A percentile compares a stretch with the other conserved stretches of the same genome.
Evolutionary conservation across 257 asterid genomes (phyloP).

Genomic region (Gentiana straminea): DNA sequence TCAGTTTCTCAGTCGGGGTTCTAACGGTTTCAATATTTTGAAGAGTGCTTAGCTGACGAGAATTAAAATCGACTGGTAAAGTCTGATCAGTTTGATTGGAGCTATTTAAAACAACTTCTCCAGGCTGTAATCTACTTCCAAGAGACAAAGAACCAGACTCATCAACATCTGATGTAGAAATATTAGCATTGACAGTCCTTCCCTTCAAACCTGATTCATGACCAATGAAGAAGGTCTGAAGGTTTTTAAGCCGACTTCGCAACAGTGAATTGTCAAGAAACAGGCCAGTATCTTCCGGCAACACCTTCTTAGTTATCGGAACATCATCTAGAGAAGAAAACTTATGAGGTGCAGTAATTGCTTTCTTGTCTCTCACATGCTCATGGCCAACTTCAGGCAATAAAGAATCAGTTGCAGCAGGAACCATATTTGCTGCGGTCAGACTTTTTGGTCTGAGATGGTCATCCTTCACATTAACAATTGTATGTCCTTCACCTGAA

Average conservation of each 20-base stretch:
- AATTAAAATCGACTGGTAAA: constrained; percentile 14
- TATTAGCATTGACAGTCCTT: constrained; percentile 18
- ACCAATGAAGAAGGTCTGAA: constrained; percentile 16
- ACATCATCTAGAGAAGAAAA: constrained; percentile 30
- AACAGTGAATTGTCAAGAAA: constrained; percentile 19
- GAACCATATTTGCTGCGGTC: constrained; percentile 23
- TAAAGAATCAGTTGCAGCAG: constrained; percentile 34
- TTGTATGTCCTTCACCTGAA: constrained; percentile 13
- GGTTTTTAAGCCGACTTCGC: constrained; percentile 21
- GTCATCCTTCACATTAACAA: constrained; percentile 18
- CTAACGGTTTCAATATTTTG: constrained; percentile 20
- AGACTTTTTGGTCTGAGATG: constrained; percentile 24
- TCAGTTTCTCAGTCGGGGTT: constrained; percentile 25
- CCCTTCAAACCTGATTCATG: constrained; percentile 21
- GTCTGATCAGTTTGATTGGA: constrained; percentile 18
- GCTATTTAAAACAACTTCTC: constrained; percentile 19
- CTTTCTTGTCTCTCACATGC: constrained; percentile 21
- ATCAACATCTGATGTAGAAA: constrained; percentile 18
- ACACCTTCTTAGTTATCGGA: constrained; percentile 23
- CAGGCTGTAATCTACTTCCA: constrained; percentile 19
- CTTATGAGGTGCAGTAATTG: constrained; percentile 18
- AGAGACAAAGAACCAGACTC: constrained; percentile 12
- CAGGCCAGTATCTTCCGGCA: constrained; percentile 25
- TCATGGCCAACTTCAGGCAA: constrained; percentile 28
- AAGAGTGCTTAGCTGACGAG: constrained; percentile 16